Evolutionary conservation across 2,329 filamentous ascomycete species (phyloP).

Genomic region (Ophiobolus disseminans): DNA sequence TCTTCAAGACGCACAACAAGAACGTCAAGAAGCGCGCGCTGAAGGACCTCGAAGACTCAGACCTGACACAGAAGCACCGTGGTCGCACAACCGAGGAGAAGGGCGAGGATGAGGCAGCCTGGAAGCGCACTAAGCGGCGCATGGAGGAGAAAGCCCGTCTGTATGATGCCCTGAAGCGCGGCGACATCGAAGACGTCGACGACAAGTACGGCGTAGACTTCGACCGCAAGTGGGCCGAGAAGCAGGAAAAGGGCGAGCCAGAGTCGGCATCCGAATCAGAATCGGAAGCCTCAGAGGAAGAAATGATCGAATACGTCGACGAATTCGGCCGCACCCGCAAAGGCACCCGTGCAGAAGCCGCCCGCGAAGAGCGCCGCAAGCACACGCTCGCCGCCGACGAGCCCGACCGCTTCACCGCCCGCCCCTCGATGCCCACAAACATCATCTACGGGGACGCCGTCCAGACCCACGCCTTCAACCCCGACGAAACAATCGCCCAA

Average conservation of each 20-base stretch:
- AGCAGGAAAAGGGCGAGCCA: constrained; percentile 54
- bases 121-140: constrained; percentile 74
- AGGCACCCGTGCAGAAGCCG: constrained; percentile 73
- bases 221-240: constrained; percentile 91
- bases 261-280: constrained; percentile 51
- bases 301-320: constrained; percentile 85
- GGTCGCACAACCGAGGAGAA: constrained; percentile 64
- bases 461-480: constrained; percentile 82
- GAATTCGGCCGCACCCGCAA: constrained; percentile 86
- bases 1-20: constrained; percentile 72
- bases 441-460: constrained; percentile 87
- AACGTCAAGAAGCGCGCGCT: constrained; percentile 68
- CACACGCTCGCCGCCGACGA: constrained; percentile 65
- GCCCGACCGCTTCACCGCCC: constrained; percentile 72
- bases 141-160: constrained; percentile 90
- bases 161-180: constrained; percentile 89
- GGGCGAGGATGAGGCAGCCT: constrained; percentile 62
- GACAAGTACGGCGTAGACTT: constrained; percentile 83
- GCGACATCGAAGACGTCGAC: constrained; percentile 72
- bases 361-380: constrained; percentile 66
- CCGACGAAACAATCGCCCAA: constrained; percentile 67
- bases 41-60: constrained; percentile 63
- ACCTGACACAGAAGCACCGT: constrained; percentile 67
- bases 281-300: constrained; percentile 52
- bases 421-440: constrained; percentile 69